These are phyloP conservation scores for Magnolia officinalis DNA, from an alignment of 164 flowering plant genomes.

Conservation along the genomic window DNA sequence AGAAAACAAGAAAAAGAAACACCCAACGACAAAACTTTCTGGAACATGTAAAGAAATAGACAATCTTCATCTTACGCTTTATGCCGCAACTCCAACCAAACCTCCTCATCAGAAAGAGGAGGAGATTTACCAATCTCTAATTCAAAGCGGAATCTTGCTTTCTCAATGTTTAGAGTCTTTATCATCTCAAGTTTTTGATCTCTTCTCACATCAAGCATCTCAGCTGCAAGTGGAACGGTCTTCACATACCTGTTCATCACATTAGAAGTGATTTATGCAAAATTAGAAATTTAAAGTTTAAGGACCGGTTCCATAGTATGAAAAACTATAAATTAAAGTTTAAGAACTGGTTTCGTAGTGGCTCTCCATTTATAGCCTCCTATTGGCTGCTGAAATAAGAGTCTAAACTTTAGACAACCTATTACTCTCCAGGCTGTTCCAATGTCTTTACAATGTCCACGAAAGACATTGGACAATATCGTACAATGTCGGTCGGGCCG, in stretches of 20 bases:
- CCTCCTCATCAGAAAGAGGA: slow-evolving; percentile 87
- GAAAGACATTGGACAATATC: no score
- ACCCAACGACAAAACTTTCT: not conserved
- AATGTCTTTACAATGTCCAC: no score
- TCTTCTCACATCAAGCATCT: slow-evolving; percentile 83
- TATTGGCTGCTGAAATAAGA: no score
- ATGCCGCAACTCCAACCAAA: slow-evolving; percentile 72
- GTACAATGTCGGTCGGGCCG: no score
- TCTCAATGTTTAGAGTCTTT: slow-evolving; percentile 61
- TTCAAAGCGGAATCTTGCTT: slow-evolving; percentile 68
- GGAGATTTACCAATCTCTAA: slow-evolving; percentile 96
- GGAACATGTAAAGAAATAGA: not conserved
- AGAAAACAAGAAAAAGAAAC: not conserved
- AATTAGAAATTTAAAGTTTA: not conserved
- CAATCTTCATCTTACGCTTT: slow-evolving; percentile 68
- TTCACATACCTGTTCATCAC: slow-evolving; percentile 71
- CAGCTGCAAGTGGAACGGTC: slow-evolving; percentile 94
- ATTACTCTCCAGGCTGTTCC: no score
- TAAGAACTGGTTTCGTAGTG: no score
- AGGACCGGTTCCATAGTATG: not conserved
- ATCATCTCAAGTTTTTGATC: slow-evolving; percentile 88
- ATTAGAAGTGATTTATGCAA: not conserved
- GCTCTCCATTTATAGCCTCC: no score
- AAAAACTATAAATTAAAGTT: no score
- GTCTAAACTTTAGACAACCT: no score